Conservation (phyloP, 176 grass and related monocot species). For the Tillandsia fasciculata region DNA sequence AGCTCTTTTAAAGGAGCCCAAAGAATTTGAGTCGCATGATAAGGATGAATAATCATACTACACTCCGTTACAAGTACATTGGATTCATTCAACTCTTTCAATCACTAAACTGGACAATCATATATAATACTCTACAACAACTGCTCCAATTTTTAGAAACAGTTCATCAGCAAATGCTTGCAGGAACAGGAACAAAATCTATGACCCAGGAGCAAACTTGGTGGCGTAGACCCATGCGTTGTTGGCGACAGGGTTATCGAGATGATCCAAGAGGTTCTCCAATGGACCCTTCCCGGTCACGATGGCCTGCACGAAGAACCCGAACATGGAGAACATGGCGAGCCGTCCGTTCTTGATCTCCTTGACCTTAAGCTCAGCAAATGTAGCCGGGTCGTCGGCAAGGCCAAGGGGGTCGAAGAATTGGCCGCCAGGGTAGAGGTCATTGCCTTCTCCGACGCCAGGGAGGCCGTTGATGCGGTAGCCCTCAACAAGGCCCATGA, state of each 20-base stretch:
- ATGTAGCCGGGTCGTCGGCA: slow-evolving; percentile 70
- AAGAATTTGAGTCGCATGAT: background rate
- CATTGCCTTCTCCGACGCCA: slow-evolving; percentile 82
- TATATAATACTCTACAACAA: slow-evolving; percentile 13
- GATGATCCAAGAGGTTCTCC: slow-evolving; percentile 93
- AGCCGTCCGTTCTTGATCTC: slow-evolving; percentile 95
- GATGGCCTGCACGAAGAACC: slow-evolving; percentile 89
- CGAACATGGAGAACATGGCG: slow-evolving; percentile 97
- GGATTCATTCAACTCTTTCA: background rate
- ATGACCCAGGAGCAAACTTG: slow-evolving; percentile 79
- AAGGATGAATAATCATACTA: slow-evolving; percentile 24
- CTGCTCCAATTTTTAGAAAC: background rate
- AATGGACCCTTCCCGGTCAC: slow-evolving; percentile 85
- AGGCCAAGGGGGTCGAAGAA: slow-evolving; percentile 90
- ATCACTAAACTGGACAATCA: background rate
- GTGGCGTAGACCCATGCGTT: slow-evolving; percentile 95
- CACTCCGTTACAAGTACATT: slow-evolving; percentile 2
- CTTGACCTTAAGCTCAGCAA: slow-evolving; percentile 92
- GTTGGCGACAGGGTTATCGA: slow-evolving; percentile 82
- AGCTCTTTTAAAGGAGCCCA: background rate
- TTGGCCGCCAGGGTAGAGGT: slow-evolving; percentile 87
- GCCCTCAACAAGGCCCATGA: slow-evolving; percentile 93
- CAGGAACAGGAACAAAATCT: slow-evolving; percentile 1
- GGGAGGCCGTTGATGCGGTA: slow-evolving; percentile 85
- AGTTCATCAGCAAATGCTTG: background rate